Conservation (phyloP, 306 rosid genomes). For the Vicia sativa region DNA sequence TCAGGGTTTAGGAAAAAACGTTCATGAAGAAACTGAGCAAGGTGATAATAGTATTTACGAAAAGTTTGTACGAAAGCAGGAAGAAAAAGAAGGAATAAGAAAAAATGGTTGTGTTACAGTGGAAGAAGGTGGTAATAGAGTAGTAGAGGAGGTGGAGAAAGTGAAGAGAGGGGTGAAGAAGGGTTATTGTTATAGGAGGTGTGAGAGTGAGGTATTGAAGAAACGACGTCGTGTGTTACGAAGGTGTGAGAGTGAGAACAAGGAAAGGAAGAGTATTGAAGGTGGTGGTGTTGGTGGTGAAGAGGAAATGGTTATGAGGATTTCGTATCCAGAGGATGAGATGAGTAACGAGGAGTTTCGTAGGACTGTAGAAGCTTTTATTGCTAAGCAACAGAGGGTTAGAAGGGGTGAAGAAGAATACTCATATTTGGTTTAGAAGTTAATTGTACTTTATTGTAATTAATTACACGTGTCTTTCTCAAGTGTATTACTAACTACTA, state of each 20-base stretch:
- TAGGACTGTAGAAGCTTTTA: constrained; percentile 77
- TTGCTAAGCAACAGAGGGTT: constrained; percentile 73
- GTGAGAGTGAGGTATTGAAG: constrained; percentile 47
- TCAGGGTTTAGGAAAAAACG: constrained; percentile 39
- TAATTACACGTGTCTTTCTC: background rate
- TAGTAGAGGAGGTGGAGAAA: constrained; percentile 18
- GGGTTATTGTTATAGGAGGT: constrained; percentile 43
- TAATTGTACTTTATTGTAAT: no score
- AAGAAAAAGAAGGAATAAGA: constrained; percentile 10
- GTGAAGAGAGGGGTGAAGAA: constrained; percentile 38
- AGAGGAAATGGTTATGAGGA: constrained; percentile 9
- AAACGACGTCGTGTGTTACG: constrained; percentile 39
- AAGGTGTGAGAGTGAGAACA: constrained; percentile 63
- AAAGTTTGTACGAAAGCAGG: constrained; percentile 43
- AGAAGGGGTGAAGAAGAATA: constrained; percentile 55
- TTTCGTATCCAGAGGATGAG: constrained; percentile 53
- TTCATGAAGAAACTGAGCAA: constrained; percentile 1
- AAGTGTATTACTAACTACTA: no score
- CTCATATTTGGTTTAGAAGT: constrained; percentile 16
- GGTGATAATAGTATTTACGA: constrained; percentile 70
- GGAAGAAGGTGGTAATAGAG: background rate
- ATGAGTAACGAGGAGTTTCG: constrained; percentile 86
- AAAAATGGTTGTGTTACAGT: background rate
- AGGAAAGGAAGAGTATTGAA: constrained; percentile 23
- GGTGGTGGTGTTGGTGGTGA: constrained; percentile 22